Base-by-base conservation (phyloP, 495 filamentous ascomycete genomes). In the Talaromyces ruber region DNA sequence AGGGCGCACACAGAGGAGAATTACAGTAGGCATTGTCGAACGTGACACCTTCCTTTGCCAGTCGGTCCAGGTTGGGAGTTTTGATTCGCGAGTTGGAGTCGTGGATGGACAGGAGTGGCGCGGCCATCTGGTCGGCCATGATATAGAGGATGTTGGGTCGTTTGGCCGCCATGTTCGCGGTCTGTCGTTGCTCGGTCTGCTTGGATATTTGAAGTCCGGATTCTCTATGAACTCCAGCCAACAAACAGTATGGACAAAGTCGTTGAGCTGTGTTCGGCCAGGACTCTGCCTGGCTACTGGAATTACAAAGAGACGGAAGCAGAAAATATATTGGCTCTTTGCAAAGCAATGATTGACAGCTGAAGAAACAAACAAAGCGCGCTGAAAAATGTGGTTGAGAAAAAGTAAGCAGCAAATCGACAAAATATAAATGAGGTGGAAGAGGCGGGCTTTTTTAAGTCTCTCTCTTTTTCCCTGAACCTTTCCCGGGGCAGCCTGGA, bases 121-220 rank as follows among this genome's bases (percentile, higher is more conserved):
- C 91, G 22, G 92, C 87, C 73, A 96, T 85, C 76, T 96, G 92
- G 75, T 96, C 92, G 51, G 91, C 91, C 89, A 96, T 93, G 73
- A 96, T 90, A 74, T 89, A 90, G 56, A 92, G 81, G 64, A 92
- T 88, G 73, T 92, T 92, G 43, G 87, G 88, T 70, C 80, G 84
- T 59, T 76, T 74, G 30, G 68, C 65, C 56, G 72, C 70, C 76
- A 79, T 78, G 72, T 61, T 54, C 28, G 14, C 24, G 22, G 5
- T 54, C 26, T 39, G 34, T 28, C 51, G n/a, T n/a, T n/a, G n/a
- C n/a, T n/a, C n/a, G 51, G 22, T 28, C 26, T 25, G 32, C 32
- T 12, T 6, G 1, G 11, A 34, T n/a, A 28, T 1, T 25, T 26
- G 51, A 12, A 7, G 51, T 11, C 21, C 28, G 11, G 16, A 54